These are phyloP conservation scores for Acacia pycnantha DNA, from an alignment of 331 rosid species.

Conservation along the genomic window DNA sequence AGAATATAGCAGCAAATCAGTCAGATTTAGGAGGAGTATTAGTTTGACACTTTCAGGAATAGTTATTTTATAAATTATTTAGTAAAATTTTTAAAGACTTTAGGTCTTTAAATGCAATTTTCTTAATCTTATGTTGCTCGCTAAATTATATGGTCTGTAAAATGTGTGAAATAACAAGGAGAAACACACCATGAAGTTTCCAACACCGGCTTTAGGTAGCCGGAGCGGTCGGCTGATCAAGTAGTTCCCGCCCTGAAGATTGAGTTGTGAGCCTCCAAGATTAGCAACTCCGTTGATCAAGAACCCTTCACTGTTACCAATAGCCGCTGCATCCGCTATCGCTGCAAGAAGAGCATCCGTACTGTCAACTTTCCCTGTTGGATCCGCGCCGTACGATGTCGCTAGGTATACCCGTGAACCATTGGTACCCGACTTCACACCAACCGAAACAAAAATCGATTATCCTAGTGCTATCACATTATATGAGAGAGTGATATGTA, in stretches of 20 bases:
- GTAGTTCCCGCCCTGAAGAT: slow-evolving; percentile 80
- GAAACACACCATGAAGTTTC: slow-evolving; percentile 71
- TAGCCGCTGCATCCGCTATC: slow-evolving; percentile 52
- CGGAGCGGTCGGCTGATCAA: slow-evolving; percentile 56
- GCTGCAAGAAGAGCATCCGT: slow-evolving; percentile 64
- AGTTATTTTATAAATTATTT: no score
- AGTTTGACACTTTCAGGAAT: no score
- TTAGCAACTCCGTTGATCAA: slow-evolving; percentile 62
- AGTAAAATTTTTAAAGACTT: no score
- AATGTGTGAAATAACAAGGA: neutral
- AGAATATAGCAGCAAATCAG: no score
- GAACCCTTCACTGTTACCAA: slow-evolving; percentile 36
- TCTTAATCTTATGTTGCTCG: no score
- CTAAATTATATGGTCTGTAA: no score
- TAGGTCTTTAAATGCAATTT: no score
- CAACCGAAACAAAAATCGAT: neutral
- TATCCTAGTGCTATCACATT: neutral
- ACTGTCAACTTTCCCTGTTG: slow-evolving; percentile 72
- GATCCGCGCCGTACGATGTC: slow-evolving; percentile 83
- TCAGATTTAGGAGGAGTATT: no score
- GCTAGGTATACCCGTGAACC: slow-evolving; percentile 55
- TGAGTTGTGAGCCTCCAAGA: slow-evolving; percentile 73
- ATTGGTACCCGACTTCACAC: slow-evolving; percentile 39
- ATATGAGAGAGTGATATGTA: neutral
- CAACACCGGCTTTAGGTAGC: slow-evolving; percentile 57